Base-by-base conservation (phyloP, 257 asterid genomes). In the Nicotiana sylvestris region DNA sequence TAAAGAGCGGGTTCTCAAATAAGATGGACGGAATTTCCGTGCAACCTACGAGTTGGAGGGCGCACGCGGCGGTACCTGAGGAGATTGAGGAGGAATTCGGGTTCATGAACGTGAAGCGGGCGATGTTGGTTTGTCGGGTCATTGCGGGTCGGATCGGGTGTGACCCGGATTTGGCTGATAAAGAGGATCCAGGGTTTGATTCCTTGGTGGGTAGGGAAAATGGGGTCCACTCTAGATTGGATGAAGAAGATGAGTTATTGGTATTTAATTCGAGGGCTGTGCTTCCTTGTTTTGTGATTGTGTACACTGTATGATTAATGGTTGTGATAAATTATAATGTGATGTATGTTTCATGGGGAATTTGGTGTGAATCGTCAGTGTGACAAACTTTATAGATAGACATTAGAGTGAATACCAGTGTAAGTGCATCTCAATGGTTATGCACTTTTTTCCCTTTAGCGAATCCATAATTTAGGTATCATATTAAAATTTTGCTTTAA, bases 231-330 rank as follows among this genome's bases (percentile, higher is more conserved):
- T 3, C 68, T 4, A 89, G 89, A 66, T 82, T 83, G 62, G 94
- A 86, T 32, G 93, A 86, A 33, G 94, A 89, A 64, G 97, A 95
- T 72, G 98, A 93, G 88, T 84, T 95, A 58, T 49, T 94, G 90
- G 97, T 95, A 5, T 90, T 89, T 79, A 92, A 89, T 90, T 92
- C 98, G 0, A 87, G 90, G 92, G 99, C 99, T 29, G 96, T 95
- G 27, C 97, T 95, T 86, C 99, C 99, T 57, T 95, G 99, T 86
- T 95, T 95, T 85, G 93, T 91, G 15, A 91, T 95, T n/a, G 91
- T 93, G 81, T 95, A 93, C 82, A 90, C 90, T 11, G 89, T 90
- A 77, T 90, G 88, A 84, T 33, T 11, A 27, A 3, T 30, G 35
- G 17, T 83, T 81, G 16, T 32, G 74, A 65, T 80, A 21, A 21